Evolutionary conservation across 1,139 yeast genomes (phyloP).

Genomic region (Geotrichum carabidarum): DNA sequence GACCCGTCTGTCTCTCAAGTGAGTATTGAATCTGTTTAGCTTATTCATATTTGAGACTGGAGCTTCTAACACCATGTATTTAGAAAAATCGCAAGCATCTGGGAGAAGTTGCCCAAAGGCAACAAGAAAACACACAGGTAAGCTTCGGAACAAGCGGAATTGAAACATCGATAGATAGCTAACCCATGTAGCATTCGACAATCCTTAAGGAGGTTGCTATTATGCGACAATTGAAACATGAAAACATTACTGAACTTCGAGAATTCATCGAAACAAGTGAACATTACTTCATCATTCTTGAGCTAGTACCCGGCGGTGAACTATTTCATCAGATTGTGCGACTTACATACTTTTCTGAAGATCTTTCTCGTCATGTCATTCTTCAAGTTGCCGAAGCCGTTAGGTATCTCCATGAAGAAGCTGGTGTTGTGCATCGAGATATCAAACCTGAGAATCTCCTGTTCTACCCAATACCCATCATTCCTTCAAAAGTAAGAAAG

Average conservation of each 20-base stretch:
- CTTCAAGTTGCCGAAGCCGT: constrained; percentile 79
- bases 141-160: not conserved
- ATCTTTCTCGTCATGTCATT: constrained; percentile 77
- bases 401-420: constrained; percentile 69
- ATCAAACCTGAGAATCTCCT: constrained; percentile 90
- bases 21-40: constrained; percentile 19
- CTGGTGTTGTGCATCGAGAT: constrained; percentile 90
- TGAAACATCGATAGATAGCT: not conserved
- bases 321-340: constrained; percentile 89
- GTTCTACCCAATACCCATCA: constrained; percentile 66
- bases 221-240: constrained; percentile 68
- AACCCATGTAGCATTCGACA: constrained; percentile 43
- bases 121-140: constrained; percentile 10
- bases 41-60: not conserved
- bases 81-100: constrained; percentile 4
- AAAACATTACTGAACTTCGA: constrained; percentile 64
- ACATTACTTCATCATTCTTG: constrained; percentile 75
- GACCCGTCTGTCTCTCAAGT: constrained; percentile 48
- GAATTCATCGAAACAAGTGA: constrained; percentile 62
- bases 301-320: constrained; percentile 89
- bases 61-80: not conserved
- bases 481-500: constrained; percentile 47
- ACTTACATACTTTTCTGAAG: constrained; percentile 84
- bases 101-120: constrained; percentile 5
- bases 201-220: constrained; percentile 81